Evolutionary conservation across 306 rosid genomes (phyloP), one percentile per base, ranked within the genome.

Genomic region (Quercus berberidifolia): DNA sequence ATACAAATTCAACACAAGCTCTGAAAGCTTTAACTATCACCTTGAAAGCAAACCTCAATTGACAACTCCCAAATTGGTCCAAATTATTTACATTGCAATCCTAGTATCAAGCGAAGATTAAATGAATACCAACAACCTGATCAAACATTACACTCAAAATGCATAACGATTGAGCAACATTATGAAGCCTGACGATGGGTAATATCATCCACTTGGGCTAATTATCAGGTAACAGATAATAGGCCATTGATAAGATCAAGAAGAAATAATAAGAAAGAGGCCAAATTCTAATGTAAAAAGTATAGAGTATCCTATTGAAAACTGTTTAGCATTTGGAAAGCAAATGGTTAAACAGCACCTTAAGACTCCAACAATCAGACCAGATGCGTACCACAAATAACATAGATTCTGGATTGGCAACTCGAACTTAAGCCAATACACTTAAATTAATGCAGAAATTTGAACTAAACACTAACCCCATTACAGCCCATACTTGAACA

Each of bases 401-500:
- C 12, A 6, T 5, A 31, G 23, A 31, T 18, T 67, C 28, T 19
- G 18, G 7, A 64, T 35, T 35, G 51, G 51, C n/a, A 35, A 35
- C 72, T 67, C 26, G 35, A 67, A 33, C 52, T 35, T 19, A 46
- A 67, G 23, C 52, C 26, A 67, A n/a, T 67, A 23, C 15, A 67
- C 72, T 67, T 35, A n/a, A 35, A 35, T 67, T 33, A 67, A 67
- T 67, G 25, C 51, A 67, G 18, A 67, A 10, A 13, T 33, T 76
- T 59, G 62, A 78, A 58, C 69, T 33, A 1, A 20, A 49, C 67
- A 71, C 49, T 30, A 77, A 19, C 55, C 59, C 78, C 30, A 28
- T 57, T 78, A 80, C 43, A 69, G 68, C 55, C 74, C 46, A n/a
- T 70, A 19, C 13, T 67, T 10, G 17, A 67, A 67, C 28, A 19